These are phyloP conservation scores for Tricholomella constricta DNA, from an alignment of 768 basidiomycete species.

Conservation along the genomic window DNA sequence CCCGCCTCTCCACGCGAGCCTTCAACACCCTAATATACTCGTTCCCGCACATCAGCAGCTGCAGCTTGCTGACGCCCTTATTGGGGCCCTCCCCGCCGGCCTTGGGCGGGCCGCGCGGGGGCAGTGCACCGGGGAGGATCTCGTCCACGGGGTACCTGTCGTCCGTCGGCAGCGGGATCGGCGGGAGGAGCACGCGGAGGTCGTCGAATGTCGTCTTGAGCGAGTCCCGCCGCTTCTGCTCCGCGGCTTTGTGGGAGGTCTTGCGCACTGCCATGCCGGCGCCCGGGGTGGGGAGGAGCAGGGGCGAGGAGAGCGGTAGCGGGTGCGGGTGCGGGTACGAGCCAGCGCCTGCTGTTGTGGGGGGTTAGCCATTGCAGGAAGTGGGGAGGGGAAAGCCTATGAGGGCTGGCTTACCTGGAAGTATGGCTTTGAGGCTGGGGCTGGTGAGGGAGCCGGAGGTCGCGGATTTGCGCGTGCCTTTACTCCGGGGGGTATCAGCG, in stretches of 20 bases:
- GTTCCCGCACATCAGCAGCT: constrained; percentile 88
- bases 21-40: constrained; percentile 82
- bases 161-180: constrained; percentile 81
- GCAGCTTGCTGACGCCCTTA: constrained; percentile 91
- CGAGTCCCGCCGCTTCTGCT: constrained; percentile 96
- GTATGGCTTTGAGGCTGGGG: constrained; percentile 68
- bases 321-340: constrained; percentile 16
- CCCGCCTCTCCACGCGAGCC: constrained; percentile 74
- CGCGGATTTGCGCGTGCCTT: constrained; percentile 31
- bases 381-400: constrained; percentile 1
- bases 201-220: constrained; percentile 94
- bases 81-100: constrained; percentile 90
- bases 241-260: constrained; percentile 92
- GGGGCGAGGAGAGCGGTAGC: constrained; percentile 7
- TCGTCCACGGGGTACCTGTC: constrained; percentile 72
- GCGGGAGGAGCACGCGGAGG: constrained; percentile 79
- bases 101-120: constrained; percentile 87
- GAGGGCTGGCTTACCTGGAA: constrained; percentile 72
- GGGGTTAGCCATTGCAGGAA: not conserved
- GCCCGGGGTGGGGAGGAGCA: constrained; percentile 8
- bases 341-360: constrained; percentile 22
- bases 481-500: constrained; percentile 16
- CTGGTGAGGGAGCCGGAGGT: constrained; percentile 38
- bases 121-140: constrained; percentile 82
- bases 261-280: constrained; percentile 54